A percentile compares a stretch with the other conserved stretches of the same genome.
Conservation (phyloP, 441 rosid genomes). For the Metrosideros polymorpha region DNA sequence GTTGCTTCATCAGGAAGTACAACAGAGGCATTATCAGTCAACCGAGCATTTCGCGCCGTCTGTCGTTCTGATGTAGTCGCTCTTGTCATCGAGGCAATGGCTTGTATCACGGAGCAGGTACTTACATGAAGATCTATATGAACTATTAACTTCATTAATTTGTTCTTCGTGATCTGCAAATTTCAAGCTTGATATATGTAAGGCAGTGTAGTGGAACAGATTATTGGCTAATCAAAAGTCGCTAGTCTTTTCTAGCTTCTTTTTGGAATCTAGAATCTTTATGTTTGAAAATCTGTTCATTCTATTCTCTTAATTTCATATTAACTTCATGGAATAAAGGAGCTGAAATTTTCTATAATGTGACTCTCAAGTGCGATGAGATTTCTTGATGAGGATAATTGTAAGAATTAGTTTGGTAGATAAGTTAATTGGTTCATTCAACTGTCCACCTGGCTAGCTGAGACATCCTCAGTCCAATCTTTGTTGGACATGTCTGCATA, state of each 20-base stretch:
- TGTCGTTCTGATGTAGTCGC: constrained; percentile 95
- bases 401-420: background rate
- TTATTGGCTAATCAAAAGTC: background rate
- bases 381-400: background rate
- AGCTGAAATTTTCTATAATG: background rate
- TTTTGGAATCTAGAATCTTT: background rate
- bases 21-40: constrained; percentile 88
- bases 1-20: constrained; percentile 86
- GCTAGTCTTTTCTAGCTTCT: background rate
- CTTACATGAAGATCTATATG: background rate
- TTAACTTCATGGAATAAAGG: background rate
- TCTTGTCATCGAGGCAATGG: constrained; percentile 94
- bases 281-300: background rate
- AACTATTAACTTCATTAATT: background rate
- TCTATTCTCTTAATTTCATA: background rate
- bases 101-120: constrained; percentile 96
- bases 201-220: background rate
- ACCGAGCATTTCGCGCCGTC: constrained; percentile 86
- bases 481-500: background rate
- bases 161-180: background rate
- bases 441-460: background rate
- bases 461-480: background rate
- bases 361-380: background rate
- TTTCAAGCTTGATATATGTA: background rate
- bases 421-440: background rate